phyloP scores from a whole-genome alignment of 2,329 filamentous ascomycete species.

The Anisogramma anomala region DNA sequence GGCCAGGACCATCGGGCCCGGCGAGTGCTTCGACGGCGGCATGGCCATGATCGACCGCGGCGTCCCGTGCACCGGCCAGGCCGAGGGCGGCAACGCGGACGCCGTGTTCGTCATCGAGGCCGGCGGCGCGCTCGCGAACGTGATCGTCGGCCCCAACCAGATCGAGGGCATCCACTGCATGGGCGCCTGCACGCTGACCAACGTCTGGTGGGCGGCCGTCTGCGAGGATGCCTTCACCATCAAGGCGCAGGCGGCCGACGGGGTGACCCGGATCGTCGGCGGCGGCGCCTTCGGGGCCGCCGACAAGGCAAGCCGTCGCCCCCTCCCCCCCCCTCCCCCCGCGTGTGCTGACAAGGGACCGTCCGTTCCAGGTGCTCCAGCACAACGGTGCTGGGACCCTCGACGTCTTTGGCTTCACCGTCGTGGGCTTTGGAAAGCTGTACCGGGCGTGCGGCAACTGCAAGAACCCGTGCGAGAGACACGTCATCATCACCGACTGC shows the following conservation, averaged over 20 bases:
- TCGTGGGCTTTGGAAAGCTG: conserved; percentile 35
- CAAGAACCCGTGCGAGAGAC: conserved; percentile 26
- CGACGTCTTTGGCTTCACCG: conserved; percentile 26
- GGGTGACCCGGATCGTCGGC: conserved; percentile 26
- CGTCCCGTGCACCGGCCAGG: conserved; percentile 14
- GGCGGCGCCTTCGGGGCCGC: conserved; percentile 26
- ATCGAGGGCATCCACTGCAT: conserved; percentile 38
- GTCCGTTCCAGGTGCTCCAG: conserved; percentile 21
- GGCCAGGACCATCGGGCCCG: conserved; percentile 9
- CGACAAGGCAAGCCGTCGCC: conserved; percentile 20
- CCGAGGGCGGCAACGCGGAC: conserved; percentile 21
- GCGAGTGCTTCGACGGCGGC: conserved; percentile 20
- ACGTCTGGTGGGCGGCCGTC: conserved; percentile 26
- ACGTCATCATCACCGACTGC: conserved; percentile 31
- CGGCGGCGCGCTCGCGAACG: conserved; percentile 38
- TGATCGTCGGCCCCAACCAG: conserved; percentile 39
- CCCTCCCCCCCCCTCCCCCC: too few relatives aligned
- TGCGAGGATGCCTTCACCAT: conserved; percentile 27
- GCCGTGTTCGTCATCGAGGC: conserved; percentile 39
- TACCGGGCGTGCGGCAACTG: conserved; percentile 39
- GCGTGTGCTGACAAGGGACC: background rate
- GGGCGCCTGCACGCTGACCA: conserved; percentile 29
- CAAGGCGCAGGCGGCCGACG: conserved; percentile 21
- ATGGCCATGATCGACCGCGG: conserved; percentile 22
- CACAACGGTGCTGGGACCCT: conserved; percentile 28